A percentile compares a stretch with the other conserved stretches of the same genome.
These are phyloP conservation scores for Geosmithia flava DNA, from an alignment of 2,329 filamentous ascomycete genomes.

Conservation along the genomic window DNA sequence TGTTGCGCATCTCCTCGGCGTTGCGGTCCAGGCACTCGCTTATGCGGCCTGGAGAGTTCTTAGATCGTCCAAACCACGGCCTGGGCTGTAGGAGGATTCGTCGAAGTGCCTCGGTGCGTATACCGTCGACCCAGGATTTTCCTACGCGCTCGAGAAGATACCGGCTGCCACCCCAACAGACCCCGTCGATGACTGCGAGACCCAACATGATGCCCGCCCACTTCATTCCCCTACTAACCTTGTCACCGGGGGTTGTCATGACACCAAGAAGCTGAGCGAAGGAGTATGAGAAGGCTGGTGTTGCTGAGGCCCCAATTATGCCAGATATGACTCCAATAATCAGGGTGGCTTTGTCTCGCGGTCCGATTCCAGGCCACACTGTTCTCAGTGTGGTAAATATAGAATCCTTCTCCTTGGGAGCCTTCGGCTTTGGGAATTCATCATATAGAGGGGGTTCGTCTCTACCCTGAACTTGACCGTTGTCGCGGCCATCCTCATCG, in stretches of 20 bases:
- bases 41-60: conserved; percentile 51
- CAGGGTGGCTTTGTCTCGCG: conserved; percentile 38
- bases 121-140: conserved; percentile 63
- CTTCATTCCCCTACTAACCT: conserved; percentile 35
- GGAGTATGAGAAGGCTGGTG: conserved; percentile 64
- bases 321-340: conserved; percentile 48
- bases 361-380: conserved; percentile 54
- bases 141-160: conserved; percentile 61
- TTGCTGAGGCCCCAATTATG: conserved; percentile 51
- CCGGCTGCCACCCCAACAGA: conserved; percentile 52
- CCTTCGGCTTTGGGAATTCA: neutral
- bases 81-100: conserved; percentile 64
- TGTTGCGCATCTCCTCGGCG: conserved; percentile 75
- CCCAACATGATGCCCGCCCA: conserved; percentile 62
- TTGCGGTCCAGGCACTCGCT: conserved; percentile 66
- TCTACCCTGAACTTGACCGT: neutral
- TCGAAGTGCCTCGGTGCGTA: conserved; percentile 56
- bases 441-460: neutral
- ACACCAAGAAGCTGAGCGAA: conserved; percentile 61
- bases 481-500: neutral
- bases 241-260: conserved; percentile 46
- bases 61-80: conserved; percentile 62
- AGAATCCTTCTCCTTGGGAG: conserved; percentile 4
- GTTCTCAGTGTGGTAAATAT: conserved; percentile 29
- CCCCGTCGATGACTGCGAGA: conserved; percentile 54